Base-by-base conservation (phyloP, 1,139 yeast species). In the Pichia sp. region DNA sequence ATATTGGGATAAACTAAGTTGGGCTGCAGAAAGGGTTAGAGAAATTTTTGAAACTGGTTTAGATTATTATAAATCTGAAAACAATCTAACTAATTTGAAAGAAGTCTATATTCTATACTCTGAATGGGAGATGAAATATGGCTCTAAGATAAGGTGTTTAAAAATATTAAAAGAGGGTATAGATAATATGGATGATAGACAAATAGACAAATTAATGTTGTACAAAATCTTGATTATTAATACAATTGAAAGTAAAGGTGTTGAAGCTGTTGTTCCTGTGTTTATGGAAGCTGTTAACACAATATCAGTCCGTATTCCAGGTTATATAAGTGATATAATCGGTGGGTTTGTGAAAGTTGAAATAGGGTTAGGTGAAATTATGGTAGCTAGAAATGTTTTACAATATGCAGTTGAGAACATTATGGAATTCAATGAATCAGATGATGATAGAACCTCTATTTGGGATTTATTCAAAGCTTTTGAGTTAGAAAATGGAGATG, bases 11-110 rank as follows among this genome's bases (percentile, higher is more conserved):
- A 56, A 58, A 41, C 64, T 56, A 56, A 63, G 47, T 1, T 56
- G 79, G 22, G 60, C 66, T 5, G 51, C 60, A 0, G 96, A 87
- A 56, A 68, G 87, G 51, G 66, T 85, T 7, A 68, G 95, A 38
- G 95, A 86, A 53, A 60, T 85, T 20, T 88, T 86, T 64, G 95
- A 87, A 48, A 80, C 80, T 43, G 81, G 78, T 6, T 59, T 76
- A 34, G 70, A 64, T 0, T 42, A 30, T 59, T 73, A 32, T 25
- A 22, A 13, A 0, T 66, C 70, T 54, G 61, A 39, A 70, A 24
- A 64, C 73, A 26, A 45, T 13, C 7, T 15, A 11, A 23, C 29
- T 5, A 41, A 35, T 20, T 40, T 47, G 27, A 76, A 76, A 51
- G 66, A 79, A 0, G 68, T 87, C 1, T 74, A 72, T 51, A 53